Conservation (phyloP, 495 filamentous ascomycete species). For the Penicillium argentinense region DNA sequence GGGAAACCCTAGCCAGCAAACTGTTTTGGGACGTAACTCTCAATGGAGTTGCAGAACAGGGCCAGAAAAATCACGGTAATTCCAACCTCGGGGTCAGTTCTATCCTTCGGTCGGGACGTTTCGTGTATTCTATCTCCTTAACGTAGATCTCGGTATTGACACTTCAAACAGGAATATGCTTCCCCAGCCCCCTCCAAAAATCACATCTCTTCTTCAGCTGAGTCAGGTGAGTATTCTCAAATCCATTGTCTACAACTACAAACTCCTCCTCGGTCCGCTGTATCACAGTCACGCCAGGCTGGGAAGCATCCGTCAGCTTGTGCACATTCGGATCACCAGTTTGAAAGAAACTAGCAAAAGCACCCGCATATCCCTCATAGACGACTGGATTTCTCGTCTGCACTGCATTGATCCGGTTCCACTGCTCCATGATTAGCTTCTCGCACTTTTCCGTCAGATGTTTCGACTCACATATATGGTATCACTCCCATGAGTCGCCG, state of each 20-base stretch:
- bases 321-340: constrained; percentile 59
- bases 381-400: constrained; percentile 52
- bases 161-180: constrained; percentile 36
- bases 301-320: constrained; percentile 50
- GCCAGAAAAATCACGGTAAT: no score
- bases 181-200: constrained; percentile 53
- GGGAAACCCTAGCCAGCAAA: no score
- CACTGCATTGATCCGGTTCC: constrained; percentile 55
- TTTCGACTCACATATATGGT: constrained; percentile 49
- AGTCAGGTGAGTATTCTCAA: constrained; percentile 35
- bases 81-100: no score
- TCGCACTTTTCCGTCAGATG: neutral
- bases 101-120: no score
- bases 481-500: constrained; percentile 60
- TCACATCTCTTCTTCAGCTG: constrained; percentile 49
- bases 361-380: constrained; percentile 58
- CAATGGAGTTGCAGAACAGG: no score
- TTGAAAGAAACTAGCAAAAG: constrained; percentile 59
- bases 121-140: no score
- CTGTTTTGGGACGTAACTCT: no score
- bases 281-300: constrained; percentile 46
- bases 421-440: constrained; percentile 33
- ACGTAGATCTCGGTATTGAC: neutral
- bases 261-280: constrained; percentile 44
- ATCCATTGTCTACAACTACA: constrained; percentile 45